These are phyloP conservation scores for Hortiboletus flavorubellus DNA, from an alignment of 768 basidiomycete genomes.

Conservation along the genomic window DNA sequence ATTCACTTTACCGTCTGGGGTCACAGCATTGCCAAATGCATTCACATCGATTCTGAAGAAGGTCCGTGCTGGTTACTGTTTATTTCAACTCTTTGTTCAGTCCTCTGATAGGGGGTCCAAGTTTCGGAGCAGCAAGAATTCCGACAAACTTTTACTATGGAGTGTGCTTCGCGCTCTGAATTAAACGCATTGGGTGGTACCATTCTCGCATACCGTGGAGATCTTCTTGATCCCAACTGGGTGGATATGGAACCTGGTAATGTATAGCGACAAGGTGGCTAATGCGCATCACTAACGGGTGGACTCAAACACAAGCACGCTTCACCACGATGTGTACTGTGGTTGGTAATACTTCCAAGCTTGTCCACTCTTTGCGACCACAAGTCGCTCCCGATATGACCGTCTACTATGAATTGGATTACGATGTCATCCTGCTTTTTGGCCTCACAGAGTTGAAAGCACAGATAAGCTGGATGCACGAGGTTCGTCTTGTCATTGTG, in stretches of 20 bases:
- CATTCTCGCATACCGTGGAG: constrained; percentile 5
- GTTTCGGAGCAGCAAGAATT: constrained; percentile 2
- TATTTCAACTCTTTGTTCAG: not conserved
- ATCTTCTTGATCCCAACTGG: not conserved
- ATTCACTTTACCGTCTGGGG: constrained; percentile 24
- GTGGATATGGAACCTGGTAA: constrained; percentile 3
- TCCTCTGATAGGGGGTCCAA: not conserved
- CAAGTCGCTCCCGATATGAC: not conserved
- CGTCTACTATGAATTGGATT: constrained; percentile 17
- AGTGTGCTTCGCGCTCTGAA: not conserved
- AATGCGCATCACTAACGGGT: not conserved
- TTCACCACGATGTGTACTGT: constrained; percentile 4
- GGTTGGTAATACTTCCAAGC: not conserved
- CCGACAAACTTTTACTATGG: not conserved
- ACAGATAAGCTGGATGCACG: constrained; percentile 35
- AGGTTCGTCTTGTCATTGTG: not conserved
- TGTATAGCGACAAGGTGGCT: not conserved
- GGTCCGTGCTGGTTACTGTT: constrained; percentile 10
- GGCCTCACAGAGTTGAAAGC: constrained; percentile 30
- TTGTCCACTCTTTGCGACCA: not conserved
- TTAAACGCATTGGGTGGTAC: not conserved
- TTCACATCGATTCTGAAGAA: constrained; percentile 37
- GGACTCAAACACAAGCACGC: not conserved
- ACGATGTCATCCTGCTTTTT: constrained; percentile 37
- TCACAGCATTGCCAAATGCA: constrained; percentile 26